Evolutionary conservation across 805 yeast species (phyloP).

Genomic region (Ogataea sp.): DNA sequence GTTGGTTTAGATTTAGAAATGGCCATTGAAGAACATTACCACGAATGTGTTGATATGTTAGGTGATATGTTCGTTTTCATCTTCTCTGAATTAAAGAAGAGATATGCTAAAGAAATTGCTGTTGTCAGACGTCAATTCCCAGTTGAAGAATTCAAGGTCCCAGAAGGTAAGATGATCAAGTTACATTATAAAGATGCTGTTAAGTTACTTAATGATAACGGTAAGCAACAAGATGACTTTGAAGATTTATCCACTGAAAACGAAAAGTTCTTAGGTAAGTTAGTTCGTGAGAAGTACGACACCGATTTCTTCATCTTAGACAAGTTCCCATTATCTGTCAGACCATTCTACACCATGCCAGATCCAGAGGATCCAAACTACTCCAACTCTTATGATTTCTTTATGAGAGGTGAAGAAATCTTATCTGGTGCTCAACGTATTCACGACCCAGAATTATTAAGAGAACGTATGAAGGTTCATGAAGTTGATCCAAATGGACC

Average conservation of each 20-base stretch:
- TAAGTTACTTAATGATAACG: slow-evolving; percentile 74
- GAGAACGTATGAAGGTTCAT: slow-evolving; percentile 73
- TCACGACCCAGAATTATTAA: slow-evolving; percentile 82
- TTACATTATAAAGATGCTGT: slow-evolving; percentile 89
- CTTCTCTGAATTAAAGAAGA: slow-evolving; percentile 70
- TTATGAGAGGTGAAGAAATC: slow-evolving; percentile 99
- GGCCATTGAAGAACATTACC: slow-evolving; percentile 97
- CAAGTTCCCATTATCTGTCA: slow-evolving; percentile 92
- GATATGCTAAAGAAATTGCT: slow-evolving; percentile 81
- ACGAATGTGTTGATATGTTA: slow-evolving; percentile 66
- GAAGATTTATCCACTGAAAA: slow-evolving; percentile 92
- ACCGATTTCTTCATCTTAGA: slow-evolving; percentile 97
- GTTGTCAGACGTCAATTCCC: slow-evolving; percentile 92
- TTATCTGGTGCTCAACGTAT: slow-evolving; percentile 99
- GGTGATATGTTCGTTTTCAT: slow-evolving; percentile 73
- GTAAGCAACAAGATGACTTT: slow-evolving; percentile 76
- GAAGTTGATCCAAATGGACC: slow-evolving; percentile 74
- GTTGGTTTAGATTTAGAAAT: slow-evolving; percentile 96
- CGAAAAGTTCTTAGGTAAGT: slow-evolving; percentile 86
- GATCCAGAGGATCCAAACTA: slow-evolving; percentile 86
- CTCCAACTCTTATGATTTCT: slow-evolving; percentile 97
- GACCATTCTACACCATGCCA: slow-evolving; percentile 99
- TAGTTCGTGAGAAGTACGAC: slow-evolving; percentile 88
- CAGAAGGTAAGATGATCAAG: slow-evolving; percentile 89
- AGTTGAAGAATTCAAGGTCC: slow-evolving; percentile 93